These are phyloP conservation scores for Delitschia confertaspora DNA, from an alignment of 495 filamentous ascomycete genomes.

Conservation along the genomic window DNA sequence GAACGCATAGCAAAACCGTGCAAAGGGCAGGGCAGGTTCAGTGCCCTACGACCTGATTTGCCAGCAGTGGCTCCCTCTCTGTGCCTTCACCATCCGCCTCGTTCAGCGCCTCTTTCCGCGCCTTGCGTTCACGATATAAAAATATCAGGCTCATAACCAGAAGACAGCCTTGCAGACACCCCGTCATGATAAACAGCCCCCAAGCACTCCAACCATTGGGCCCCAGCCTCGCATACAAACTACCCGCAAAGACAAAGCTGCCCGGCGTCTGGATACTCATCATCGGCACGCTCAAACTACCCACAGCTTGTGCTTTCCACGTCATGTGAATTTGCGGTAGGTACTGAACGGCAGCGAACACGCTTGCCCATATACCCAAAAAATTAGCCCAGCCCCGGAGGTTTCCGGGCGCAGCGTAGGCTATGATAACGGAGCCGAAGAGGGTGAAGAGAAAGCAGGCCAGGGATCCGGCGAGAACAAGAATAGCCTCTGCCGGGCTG, in stretches of 20 bases:
- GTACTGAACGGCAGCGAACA: conserved; percentile 84
- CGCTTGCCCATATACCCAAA: conserved; percentile 65
- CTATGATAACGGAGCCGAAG: conserved; percentile 50
- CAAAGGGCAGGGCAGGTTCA: no score
- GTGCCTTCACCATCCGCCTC: no score
- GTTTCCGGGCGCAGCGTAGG: conserved; percentile 48
- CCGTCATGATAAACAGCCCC: conserved; percentile 80
- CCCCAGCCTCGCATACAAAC: conserved; percentile 72
- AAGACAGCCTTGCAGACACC: conserved; percentile 73
- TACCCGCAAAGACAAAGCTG: conserved; percentile 77
- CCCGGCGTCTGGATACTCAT: conserved; percentile 98
- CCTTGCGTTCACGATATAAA: conserved; percentile 43
- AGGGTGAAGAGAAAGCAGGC: conserved; percentile 61
- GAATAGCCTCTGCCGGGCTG: conserved; percentile 64
- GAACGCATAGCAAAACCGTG: no score
- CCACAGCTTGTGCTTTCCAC: conserved; percentile 69
- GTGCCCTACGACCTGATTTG: no score
- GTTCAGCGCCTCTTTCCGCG: conserved; percentile 2
- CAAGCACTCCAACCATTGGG: conserved; percentile 87
- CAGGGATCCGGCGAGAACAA: conserved; percentile 59
- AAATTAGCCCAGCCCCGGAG: conserved; percentile 72
- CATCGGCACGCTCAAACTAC: conserved; percentile 89
- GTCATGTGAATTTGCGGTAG: conserved; percentile 92
- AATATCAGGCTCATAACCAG: conserved; percentile 74
- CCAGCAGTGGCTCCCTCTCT: conserved; percentile 4